Conservation (phyloP, 228 moss, liverwort and hornwort species). For the Sphagnum magellanicum region DNA sequence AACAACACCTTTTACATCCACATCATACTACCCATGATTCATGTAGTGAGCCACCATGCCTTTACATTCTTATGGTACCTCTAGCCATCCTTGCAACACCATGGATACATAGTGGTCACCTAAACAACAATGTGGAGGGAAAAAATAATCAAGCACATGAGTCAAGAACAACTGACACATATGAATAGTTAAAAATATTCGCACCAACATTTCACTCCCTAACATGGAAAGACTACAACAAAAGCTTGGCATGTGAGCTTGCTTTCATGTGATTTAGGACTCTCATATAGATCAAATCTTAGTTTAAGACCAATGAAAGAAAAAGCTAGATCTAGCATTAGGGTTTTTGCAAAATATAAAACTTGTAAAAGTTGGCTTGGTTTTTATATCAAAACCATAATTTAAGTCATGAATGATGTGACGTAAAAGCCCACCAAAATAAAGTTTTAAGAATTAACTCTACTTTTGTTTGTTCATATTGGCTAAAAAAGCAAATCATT, state of each 20-base stretch:
- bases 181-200: not conserved
- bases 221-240: not conserved
- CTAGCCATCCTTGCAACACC: constrained; percentile 61
- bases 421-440: too few relatives aligned
- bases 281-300: not conserved
- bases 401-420: too few relatives aligned
- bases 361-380: too few relatives aligned
- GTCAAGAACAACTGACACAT: not conserved
- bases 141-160: not conserved
- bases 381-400: too few relatives aligned
- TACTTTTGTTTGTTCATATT: too few relatives aligned
- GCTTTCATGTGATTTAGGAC: not conserved
- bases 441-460: too few relatives aligned
- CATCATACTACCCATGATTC: constrained; percentile 51
- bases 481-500: too few relatives aligned
- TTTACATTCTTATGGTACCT: constrained; percentile 54
- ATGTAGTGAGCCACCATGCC: constrained; percentile 54
- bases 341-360: too few relatives aligned
- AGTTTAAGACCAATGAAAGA: too few relatives aligned
- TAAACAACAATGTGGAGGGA: not conserved
- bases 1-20: constrained; percentile 68
- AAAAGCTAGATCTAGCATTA: too few relatives aligned
- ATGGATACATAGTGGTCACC: not conserved
- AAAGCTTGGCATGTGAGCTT: not conserved
- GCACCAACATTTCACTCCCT: not conserved